Evolutionary conservation across 345 rosid species (phyloP), one percentile per base, ranked within the genome.

Genomic region (Bruguiera gymnorhiza): DNA sequence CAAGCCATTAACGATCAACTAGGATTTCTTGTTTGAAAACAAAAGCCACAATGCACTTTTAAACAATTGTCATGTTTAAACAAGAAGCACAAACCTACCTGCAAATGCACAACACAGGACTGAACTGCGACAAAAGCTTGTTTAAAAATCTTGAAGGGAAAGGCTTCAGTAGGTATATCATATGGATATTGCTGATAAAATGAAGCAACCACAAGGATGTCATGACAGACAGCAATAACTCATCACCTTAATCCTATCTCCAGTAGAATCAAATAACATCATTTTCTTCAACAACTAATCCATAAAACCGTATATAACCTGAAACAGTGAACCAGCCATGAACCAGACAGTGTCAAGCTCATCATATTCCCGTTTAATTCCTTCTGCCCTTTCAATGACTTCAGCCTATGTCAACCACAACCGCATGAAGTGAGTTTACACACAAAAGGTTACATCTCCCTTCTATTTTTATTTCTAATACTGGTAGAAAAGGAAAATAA

Each of bases 321-420:
- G 97, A 89, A 94, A 94, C 73, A 94, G 82, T 68, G 98, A 94
- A 66, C 97, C 98, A 72, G 96, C 98, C 98, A 94, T 94, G 81
- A 94, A 94, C 98, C 97, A 94, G 70, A 94, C 95, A 48, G 97
- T 91, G 81, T 91, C 98, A 23, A 94, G 97, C 86, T 94, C 98
- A 69, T 84, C 77, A 63, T 91, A 94, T 76, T 94, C 97, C 83
- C 96, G 88, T 82, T 81, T 91, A 70, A 94, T 94, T 71, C 97
- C 96, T 74, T 86, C 91, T 48, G 88, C 91, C 79, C 98, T 88
- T 74, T 84, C 91, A 67, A 94, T 82, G 82, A 91, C 89, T 85
- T 86, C 98, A 48, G 86, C 96, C 98, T 91, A 68, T 69, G 75
- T 71, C 74, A 78, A 29, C 63, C 50, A 76, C 31, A 70, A 55